These are phyloP conservation scores for Naegleria lovaniensis DNA, from an alignment of 208 protist genomes.

Conservation along the genomic window DNA sequence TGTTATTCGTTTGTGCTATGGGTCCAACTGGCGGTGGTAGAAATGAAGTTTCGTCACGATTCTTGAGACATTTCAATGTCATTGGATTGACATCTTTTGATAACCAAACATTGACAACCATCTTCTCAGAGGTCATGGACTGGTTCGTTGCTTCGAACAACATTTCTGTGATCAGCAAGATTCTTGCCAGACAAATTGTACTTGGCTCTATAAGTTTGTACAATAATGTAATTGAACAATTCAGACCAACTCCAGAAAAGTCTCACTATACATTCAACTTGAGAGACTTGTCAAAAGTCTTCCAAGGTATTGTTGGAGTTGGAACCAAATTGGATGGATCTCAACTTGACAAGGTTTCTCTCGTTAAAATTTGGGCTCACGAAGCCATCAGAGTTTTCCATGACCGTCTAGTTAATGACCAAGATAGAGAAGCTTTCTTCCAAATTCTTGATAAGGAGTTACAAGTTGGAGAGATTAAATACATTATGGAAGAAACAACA, in stretches of 20 bases:
- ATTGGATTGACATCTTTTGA: slow-evolving; percentile 79
- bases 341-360: slow-evolving; percentile 50
- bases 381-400: slow-evolving; percentile 87
- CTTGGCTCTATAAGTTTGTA: slow-evolving; percentile 81
- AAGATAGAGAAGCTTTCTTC: slow-evolving; percentile 77
- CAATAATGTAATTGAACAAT: slow-evolving; percentile 71
- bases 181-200: slow-evolving; percentile 60
- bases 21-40: slow-evolving; percentile 86
- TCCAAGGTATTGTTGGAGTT: slow-evolving; percentile 76
- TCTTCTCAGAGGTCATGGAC: slow-evolving; percentile 78
- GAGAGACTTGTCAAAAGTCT: slow-evolving; percentile 84
- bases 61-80: slow-evolving; percentile 87
- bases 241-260: slow-evolving; percentile 92
- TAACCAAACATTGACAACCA: slow-evolving; percentile 73
- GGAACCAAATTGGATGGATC: slow-evolving; percentile 53
- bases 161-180: slow-evolving; percentile 55
- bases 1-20: slow-evolving; percentile 84
- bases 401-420: slow-evolving; percentile 82
- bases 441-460: background rate
- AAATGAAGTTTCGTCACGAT: slow-evolving; percentile 83
- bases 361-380: slow-evolving; percentile 83
- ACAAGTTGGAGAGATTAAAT: background rate
- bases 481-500: background rate
- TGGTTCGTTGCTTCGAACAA: slow-evolving; percentile 73
- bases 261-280: slow-evolving; percentile 97